Base-by-base conservation (phyloP, 306 rosid genomes). In the Dalbergia cultrata region DNA sequence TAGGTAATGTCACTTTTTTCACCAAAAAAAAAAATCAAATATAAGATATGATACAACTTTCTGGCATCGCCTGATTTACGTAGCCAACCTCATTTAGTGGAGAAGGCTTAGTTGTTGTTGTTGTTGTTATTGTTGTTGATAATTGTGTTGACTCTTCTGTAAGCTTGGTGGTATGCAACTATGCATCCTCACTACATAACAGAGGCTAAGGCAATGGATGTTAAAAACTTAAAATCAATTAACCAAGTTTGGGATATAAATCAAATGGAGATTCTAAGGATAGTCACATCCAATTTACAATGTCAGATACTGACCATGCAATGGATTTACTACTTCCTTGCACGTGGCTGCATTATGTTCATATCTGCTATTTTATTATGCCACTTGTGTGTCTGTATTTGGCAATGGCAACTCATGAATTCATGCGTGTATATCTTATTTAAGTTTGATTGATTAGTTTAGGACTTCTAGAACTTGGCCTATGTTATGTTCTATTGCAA, bases 1-100 rank as follows among this genome's bases (percentile, higher is more conserved):
- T 62, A 90, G 93, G 97, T 92, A 86, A 76, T 54, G n/a, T 8
- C 21, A n/a, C 3, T n/a, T 54, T 54, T 54, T 13, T n/a, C n/a
- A 5, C 16, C 19, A 13, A 50, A 13, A 14, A 13, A 0, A 12
- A 1, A 13, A 16, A n/a, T 54, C 3, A 44, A 44, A 44, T 44
- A 44, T 44, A 2, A 44, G 0, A 44, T 44, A 0, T 44, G 1
- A 37, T 37, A 37, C 3, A 26, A 3, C 3, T 26, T 26, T 26
- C 1, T 26, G 3, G 31, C 2, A 2, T 26, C 3, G 2, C 3
- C 2, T 26, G 2, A 26, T 26, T 3, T 26, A 26, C 2, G 31
- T 2, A 26, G 3, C 31, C 31, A 26, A 26, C 31, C 31, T 3
- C 2, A 26, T 26, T 26, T 26, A 26, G 31, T 26, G 31, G 31